These are phyloP conservation scores for Metschnikowia gruessii DNA, from an alignment of 805 yeast species.

Conservation along the genomic window DNA sequence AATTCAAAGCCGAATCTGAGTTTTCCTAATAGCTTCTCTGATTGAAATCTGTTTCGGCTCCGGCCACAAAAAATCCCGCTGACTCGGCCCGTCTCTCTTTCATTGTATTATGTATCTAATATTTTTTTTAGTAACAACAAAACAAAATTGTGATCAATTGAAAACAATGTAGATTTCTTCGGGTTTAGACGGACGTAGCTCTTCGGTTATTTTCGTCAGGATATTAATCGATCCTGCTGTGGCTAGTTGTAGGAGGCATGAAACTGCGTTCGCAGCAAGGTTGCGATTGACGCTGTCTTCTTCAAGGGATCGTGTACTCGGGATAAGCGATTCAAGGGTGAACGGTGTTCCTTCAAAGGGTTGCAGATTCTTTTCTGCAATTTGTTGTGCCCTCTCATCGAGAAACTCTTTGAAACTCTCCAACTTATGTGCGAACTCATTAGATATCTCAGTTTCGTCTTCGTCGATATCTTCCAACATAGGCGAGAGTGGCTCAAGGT, in stretches of 20 bases:
- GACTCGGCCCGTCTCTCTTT: constrained; percentile 5
- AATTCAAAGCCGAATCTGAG: constrained; percentile 3
- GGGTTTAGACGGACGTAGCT: background rate
- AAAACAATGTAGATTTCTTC: constrained; percentile 10
- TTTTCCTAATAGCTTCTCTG: constrained; percentile 6
- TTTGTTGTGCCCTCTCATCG: constrained; percentile 7
- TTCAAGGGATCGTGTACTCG: constrained; percentile 3
- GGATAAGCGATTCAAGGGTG: constrained; percentile 13
- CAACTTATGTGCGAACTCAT: constrained; percentile 1
- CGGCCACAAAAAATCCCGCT: background rate
- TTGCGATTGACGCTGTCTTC: constrained; percentile 9
- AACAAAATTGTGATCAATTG: constrained; percentile 2
- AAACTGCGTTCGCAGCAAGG: constrained; percentile 18
- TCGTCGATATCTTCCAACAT: constrained; percentile 4
- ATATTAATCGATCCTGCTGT: background rate
- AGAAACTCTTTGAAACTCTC: constrained; percentile 11
- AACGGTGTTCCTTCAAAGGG: background rate
- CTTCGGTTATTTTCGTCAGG: background rate
- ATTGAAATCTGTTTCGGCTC: constrained; percentile 1
- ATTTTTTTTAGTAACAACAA: constrained; percentile 4
- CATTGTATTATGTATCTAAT: constrained; percentile 7
- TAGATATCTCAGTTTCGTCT: background rate
- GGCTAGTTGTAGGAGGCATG: constrained; percentile 18
- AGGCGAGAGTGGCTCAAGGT: constrained; percentile 12
- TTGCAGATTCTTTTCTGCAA: background rate